phyloP scores from a whole-genome alignment of 345 rosid genomes.

The Brassica cretica region DNA sequence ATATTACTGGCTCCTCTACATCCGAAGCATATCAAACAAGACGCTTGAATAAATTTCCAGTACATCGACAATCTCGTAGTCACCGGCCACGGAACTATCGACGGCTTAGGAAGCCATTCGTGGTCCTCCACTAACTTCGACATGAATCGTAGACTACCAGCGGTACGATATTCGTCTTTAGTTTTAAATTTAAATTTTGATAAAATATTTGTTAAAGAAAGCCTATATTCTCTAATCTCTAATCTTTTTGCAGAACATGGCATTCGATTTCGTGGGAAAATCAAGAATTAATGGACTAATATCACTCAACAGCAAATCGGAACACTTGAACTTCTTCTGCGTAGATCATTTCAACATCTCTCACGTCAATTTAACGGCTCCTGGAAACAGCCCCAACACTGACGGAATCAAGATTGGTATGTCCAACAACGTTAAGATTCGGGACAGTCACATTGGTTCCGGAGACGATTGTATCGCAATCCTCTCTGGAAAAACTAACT shows the following conservation, averaged over 20 bases:
- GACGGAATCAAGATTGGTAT: conserved; percentile 29
- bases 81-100: neutral
- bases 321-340: conserved; percentile 16
- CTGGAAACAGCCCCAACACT: conserved; percentile 29
- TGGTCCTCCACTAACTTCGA: conserved; percentile 3
- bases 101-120: conserved; percentile 19
- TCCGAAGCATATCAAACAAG: neutral
- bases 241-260: conserved; percentile 12
- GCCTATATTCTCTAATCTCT: too few relatives aligned
- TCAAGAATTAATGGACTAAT: conserved; percentile 10
- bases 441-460: conserved; percentile 15
- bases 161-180: neutral
- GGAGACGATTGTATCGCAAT: conserved; percentile 32
- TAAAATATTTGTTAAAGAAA: too few relatives aligned
- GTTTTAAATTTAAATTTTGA: too few relatives aligned
- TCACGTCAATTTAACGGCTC: conserved; percentile 14
- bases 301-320: conserved; percentile 28
- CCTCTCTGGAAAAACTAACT: conserved; percentile 1
- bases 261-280: conserved; percentile 20
- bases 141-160: neutral
- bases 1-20: conserved; percentile 9
- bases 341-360: conserved; percentile 22
- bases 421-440: neutral
- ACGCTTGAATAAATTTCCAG: conserved; percentile 6
- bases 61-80: neutral